Evolutionary conservation across 306 rosid species (phyloP).

Genomic region (Hylodesmum podocarpum): DNA sequence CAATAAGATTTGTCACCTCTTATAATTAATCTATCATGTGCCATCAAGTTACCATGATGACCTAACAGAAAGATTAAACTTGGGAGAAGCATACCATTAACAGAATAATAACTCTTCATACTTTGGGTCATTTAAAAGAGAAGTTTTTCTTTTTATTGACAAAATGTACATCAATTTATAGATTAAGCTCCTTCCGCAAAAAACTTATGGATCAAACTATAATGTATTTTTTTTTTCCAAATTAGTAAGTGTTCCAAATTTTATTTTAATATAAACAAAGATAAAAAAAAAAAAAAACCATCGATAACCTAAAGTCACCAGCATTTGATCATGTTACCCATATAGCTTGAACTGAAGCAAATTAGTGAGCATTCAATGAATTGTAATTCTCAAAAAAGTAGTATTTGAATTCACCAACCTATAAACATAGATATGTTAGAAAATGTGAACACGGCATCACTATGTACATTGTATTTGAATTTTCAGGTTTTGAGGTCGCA

Average conservation of each 20-base stretch:
- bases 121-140: background rate
- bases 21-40: no score
- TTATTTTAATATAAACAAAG: background rate
- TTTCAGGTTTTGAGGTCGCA: slow-evolving; percentile 43
- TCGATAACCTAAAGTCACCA: background rate
- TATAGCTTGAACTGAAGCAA: background rate
- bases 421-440: no score
- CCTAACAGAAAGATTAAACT: no score
- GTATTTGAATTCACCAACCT: no score
- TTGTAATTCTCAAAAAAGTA: background rate
- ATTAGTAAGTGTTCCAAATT: background rate
- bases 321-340: background rate
- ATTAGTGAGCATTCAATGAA: background rate
- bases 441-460: background rate
- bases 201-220: no score
- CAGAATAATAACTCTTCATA: background rate
- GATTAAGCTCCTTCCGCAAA: no score
- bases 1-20: no score
- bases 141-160: no score
- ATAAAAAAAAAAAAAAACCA: background rate
- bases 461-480: background rate
- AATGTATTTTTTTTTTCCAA: background rate
- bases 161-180: background rate
- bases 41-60: no score
- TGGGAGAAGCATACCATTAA: background rate